Conservation (phyloP, 2,329 filamentous ascomycete species). For the Aschersonia sp. region DNA sequence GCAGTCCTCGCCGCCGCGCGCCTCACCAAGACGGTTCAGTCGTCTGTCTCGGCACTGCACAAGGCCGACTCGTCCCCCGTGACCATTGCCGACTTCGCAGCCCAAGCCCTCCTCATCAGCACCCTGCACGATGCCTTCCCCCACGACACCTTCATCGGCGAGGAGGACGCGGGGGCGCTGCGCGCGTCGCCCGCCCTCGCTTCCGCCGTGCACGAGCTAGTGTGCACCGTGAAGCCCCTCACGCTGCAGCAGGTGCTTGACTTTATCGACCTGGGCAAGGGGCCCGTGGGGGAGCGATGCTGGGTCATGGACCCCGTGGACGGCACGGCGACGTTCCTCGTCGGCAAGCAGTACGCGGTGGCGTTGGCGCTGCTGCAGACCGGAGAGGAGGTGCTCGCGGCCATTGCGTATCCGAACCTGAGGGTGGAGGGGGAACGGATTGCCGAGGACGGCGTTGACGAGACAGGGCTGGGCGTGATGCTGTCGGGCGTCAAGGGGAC, state of each 20-base stretch:
- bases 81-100: conserved; percentile 49
- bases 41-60: conserved; percentile 31
- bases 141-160: conserved; percentile 42
- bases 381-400: conserved; percentile 41
- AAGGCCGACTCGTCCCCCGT: conserved; percentile 47
- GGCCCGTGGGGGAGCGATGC: conserved; percentile 23
- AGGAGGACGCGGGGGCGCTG: conserved; percentile 41
- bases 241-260: conserved; percentile 31
- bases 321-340: conserved; percentile 47
- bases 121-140: conserved; percentile 39
- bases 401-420: conserved; percentile 48
- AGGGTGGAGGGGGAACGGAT: conserved; percentile 21
- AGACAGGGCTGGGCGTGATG: conserved; percentile 19
- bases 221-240: conserved; percentile 26
- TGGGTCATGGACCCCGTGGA: conserved; percentile 55
- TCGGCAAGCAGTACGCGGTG: conserved; percentile 47
- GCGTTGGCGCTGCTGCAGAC: conserved; percentile 43
- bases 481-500: conserved; percentile 17
- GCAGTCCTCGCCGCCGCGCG: conserved; percentile 40
- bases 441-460: conserved; percentile 17
- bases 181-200: conserved; percentile 31
- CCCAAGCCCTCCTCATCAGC: conserved; percentile 46
- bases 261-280: conserved; percentile 38
- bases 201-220: conserved; percentile 40
- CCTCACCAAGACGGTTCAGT: conserved; percentile 34